Percentiles rank a stretch among this genome's conserved stretches.
Conservation (phyloP, 179 eudicot species). For the Carnegiea gigantea region DNA sequence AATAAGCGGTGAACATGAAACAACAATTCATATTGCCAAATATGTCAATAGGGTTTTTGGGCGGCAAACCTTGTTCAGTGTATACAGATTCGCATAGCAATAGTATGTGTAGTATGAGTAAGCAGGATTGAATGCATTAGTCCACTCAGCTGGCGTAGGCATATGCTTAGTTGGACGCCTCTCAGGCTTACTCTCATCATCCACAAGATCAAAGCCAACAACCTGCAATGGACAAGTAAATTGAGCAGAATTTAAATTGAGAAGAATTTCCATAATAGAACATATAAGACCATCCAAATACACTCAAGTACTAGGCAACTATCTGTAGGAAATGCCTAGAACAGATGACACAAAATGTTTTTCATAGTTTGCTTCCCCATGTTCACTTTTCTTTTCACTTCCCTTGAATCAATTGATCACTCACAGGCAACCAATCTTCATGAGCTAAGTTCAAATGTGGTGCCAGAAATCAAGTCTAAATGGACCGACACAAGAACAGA, state of each 20-base stretch:
- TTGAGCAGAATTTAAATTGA: neutral
- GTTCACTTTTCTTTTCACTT: neutral
- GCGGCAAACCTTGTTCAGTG: constrained; percentile 72
- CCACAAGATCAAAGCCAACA: constrained; percentile 79
- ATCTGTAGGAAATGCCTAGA: neutral
- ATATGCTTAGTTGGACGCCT: constrained; percentile 85
- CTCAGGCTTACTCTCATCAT: constrained; percentile 87
- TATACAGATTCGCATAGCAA: constrained; percentile 71
- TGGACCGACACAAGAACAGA: no score
- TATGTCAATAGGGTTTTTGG: neutral
- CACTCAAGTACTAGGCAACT: neutral
- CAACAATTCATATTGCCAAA: neutral
- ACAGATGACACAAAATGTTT: neutral
- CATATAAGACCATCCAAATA: neutral
- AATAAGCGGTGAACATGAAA: neutral
- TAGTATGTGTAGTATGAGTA: constrained; percentile 74
- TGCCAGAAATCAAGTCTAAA: no score
- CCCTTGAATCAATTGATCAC: neutral
- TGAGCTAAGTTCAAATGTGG: neutral
- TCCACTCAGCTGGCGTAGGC: constrained; percentile 84
- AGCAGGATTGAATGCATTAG: constrained; percentile 82
- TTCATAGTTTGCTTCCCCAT: neutral
- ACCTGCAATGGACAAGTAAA: constrained; percentile 39
- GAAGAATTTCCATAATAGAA: neutral
- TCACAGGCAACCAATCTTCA: constrained; percentile 1